These are phyloP conservation scores for Tetrahymena elliotti DNA, from an alignment of 73 alveolate species.

Conservation along the genomic window DNA sequence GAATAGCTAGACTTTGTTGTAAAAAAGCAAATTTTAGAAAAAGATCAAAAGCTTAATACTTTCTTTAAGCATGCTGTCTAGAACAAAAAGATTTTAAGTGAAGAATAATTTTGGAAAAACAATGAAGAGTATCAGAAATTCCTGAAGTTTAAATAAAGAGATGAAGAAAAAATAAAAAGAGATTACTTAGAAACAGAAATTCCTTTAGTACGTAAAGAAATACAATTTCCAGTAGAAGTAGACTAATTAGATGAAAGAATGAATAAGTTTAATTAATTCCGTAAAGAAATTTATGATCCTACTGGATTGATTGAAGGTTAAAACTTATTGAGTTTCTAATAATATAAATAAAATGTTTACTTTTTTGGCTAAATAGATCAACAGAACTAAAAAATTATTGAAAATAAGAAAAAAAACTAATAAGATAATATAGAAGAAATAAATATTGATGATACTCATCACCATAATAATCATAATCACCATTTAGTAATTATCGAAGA, in stretches of 20 bases:
- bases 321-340: not conserved
- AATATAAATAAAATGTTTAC: not conserved
- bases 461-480: not conserved
- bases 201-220: not conserved
- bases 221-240: not conserved
- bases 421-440: not conserved
- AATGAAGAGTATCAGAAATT: not conserved
- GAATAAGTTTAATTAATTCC: not conserved
- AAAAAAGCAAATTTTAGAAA: not conserved
- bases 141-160: not conserved
- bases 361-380: not conserved
- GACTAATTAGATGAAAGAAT: not conserved
- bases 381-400: not conserved
- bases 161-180: not conserved
- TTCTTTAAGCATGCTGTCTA: not conserved
- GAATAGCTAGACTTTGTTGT: not conserved
- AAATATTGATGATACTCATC: not conserved
- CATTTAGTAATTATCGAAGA: not conserved
- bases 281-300: not conserved
- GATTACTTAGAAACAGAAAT: not conserved
- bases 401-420: not conserved
- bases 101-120: not conserved
- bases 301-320: not conserved
- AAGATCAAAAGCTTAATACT: not conserved
- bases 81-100: not conserved